Evolutionary conservation across 139 green algal species (phyloP).

Genomic region (Nannochloris sp.): DNA sequence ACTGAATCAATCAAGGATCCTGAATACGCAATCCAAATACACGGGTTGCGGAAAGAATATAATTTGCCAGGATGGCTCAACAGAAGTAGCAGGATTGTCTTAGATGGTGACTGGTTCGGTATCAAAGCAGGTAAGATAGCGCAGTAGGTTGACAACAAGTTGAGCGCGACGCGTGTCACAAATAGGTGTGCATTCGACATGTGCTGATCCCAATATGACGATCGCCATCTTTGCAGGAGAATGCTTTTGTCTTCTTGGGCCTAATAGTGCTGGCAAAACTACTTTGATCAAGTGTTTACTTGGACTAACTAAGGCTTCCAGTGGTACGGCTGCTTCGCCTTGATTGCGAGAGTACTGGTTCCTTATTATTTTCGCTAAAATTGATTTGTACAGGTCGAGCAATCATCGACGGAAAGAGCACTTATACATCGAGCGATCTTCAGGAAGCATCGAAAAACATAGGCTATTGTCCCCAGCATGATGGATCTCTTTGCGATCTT

Average conservation of each 20-base stretch:
- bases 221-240: constrained; percentile 30
- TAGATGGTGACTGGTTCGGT: constrained; percentile 1
- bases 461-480: constrained; percentile 91
- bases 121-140: constrained; percentile 4
- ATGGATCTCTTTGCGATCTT: constrained; percentile 78
- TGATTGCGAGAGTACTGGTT: too few relatives aligned
- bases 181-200: too few relatives aligned
- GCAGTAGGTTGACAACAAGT: neutral
- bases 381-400: constrained; percentile 51
- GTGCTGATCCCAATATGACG: neutral
- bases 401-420: constrained; percentile 60
- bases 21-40: constrained; percentile 49
- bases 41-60: constrained; percentile 55
- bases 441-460: constrained; percentile 59
- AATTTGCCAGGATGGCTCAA: neutral
- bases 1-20: neutral
- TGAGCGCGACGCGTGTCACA: constrained; percentile 20
- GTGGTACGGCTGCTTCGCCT: neutral
- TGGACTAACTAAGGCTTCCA: constrained; percentile 6
- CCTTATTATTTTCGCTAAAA: too few relatives aligned
- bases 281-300: constrained; percentile 55
- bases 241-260: constrained; percentile 51
- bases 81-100: neutral
- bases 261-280: constrained; percentile 53
- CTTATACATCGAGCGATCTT: constrained; percentile 48